phyloP scores from a whole-genome alignment of 2,329 filamentous ascomycete species.

The Herpotrichia juniperi region DNA sequence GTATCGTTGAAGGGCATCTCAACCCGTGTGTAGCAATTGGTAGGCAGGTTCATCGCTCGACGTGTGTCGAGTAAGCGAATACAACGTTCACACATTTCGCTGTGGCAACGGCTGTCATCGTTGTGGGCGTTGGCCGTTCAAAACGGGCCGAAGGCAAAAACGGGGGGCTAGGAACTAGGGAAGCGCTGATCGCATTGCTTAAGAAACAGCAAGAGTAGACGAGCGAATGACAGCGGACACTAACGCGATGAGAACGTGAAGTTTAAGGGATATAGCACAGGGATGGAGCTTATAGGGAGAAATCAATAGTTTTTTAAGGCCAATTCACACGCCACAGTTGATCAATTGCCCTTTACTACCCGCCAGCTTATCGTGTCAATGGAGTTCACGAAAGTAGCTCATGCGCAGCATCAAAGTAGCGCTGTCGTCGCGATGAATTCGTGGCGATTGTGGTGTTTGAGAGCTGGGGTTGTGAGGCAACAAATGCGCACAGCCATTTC shows the following conservation, averaged over 20 bases:
- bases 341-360: neutral
- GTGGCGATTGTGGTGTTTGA: neutral
- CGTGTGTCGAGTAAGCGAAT: neutral
- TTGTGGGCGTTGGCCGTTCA: constrained; percentile 19
- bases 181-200: constrained; percentile 25
- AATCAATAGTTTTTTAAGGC: neutral
- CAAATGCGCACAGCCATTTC: constrained; percentile 1
- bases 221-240: constrained; percentile 25
- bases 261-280: constrained; percentile 28
- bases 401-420: no score
- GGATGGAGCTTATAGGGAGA: constrained; percentile 19
- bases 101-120: neutral
- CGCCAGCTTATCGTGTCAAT: neutral
- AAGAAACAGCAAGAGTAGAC: constrained; percentile 12
- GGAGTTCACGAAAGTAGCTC: neutral
- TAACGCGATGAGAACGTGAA: constrained; percentile 9
- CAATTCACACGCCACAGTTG: neutral
- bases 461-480: neutral
- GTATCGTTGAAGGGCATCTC: constrained; percentile 4
- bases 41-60: neutral
- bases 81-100: neutral
- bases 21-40: neutral
- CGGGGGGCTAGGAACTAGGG: constrained; percentile 18
- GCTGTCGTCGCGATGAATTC: neutral
- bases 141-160: constrained; percentile 26